Evolutionary conservation across 2,329 filamentous ascomycete genomes (phyloP).

Genomic region (Nannizziopsis barbatae): DNA sequence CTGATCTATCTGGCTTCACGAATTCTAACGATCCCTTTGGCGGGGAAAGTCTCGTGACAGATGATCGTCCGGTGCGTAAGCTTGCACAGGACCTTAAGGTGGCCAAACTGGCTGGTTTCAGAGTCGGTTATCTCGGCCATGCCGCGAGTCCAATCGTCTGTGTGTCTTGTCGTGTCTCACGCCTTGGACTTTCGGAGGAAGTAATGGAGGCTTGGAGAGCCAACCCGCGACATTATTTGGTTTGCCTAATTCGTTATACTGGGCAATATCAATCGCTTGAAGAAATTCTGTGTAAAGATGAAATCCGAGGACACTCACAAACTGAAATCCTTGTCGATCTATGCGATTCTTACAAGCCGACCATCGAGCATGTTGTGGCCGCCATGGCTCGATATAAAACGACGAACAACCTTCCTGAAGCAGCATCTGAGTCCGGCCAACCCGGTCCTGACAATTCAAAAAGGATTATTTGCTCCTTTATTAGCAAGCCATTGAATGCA

Average conservation of each 20-base stretch:
- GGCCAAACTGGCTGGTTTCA: slow-evolving; percentile 57
- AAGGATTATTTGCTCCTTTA: slow-evolving; percentile 49
- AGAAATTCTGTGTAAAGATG: slow-evolving; percentile 38
- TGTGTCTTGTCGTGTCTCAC: slow-evolving; percentile 57
- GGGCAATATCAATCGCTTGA: slow-evolving; percentile 52
- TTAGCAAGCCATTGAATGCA: slow-evolving; percentile 59
- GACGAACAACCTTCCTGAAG: neutral
- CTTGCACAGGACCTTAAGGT: slow-evolving; percentile 51
- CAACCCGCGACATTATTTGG: slow-evolving; percentile 53
- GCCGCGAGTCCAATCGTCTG: slow-evolving; percentile 46
- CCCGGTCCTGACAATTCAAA: neutral
- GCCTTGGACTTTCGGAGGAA: slow-evolving; percentile 62
- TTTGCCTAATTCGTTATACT: slow-evolving; percentile 58
- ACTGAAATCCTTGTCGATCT: slow-evolving; percentile 59
- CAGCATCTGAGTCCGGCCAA: neutral
- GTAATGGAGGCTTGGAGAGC: slow-evolving; percentile 69
- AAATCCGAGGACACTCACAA: slow-evolving; percentile 25
- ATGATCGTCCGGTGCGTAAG: slow-evolving; percentile 19
- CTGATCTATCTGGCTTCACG: slow-evolving; percentile 15
- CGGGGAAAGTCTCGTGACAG: neutral
- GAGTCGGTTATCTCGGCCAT: slow-evolving; percentile 51
- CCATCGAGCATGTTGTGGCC: slow-evolving; percentile 41
- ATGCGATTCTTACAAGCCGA: slow-evolving; percentile 62
- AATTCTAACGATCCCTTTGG: neutral
- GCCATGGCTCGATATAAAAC: slow-evolving; percentile 19